These are phyloP conservation scores for Phytophthora pisi DNA, from an alignment of 352 stramenopile species.

Conservation along the genomic window DNA sequence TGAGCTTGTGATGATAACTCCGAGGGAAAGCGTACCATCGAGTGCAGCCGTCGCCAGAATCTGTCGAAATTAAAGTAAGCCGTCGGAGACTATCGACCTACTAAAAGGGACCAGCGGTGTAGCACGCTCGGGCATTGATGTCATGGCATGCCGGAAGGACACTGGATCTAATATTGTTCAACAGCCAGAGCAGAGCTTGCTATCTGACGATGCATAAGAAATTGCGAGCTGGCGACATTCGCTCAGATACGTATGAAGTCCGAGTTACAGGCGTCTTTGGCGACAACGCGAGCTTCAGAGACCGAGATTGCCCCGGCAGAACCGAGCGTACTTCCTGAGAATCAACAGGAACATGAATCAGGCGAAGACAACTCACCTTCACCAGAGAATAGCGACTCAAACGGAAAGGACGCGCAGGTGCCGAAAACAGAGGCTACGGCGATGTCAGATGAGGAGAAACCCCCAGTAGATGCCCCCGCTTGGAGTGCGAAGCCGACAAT, in stretches of 20 bases:
- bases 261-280: conserved; percentile 63
- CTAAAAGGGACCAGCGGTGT: too few species aligned
- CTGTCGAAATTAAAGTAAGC: too few species aligned
- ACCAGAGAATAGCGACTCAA: conserved; percentile 8
- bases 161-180: too few species aligned
- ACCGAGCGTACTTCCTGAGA: conserved; percentile 1
- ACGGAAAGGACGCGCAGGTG: conserved; percentile 3
- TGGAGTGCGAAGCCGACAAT: conserved; percentile 63
- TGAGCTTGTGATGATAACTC: too few species aligned
- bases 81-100: too few species aligned
- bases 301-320: conserved; percentile 13
- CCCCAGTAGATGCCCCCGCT: conserved; percentile 18
- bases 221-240: too few species aligned
- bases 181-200: too few species aligned
- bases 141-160: too few species aligned
- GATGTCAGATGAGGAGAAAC: conserved; percentile 5
- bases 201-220: too few species aligned
- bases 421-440: conserved; percentile 12
- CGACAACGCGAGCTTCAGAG: conserved; percentile 17
- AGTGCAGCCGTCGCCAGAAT: too few species aligned
- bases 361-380: conserved; percentile 7
- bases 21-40: too few species aligned
- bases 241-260: conserved; percentile 51
- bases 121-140: too few species aligned
- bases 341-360: conserved; percentile 6